Evolutionary conservation across 371 early-diverging fungal species (phyloP).

Genomic region (Rhizopus arrhizus): DNA sequence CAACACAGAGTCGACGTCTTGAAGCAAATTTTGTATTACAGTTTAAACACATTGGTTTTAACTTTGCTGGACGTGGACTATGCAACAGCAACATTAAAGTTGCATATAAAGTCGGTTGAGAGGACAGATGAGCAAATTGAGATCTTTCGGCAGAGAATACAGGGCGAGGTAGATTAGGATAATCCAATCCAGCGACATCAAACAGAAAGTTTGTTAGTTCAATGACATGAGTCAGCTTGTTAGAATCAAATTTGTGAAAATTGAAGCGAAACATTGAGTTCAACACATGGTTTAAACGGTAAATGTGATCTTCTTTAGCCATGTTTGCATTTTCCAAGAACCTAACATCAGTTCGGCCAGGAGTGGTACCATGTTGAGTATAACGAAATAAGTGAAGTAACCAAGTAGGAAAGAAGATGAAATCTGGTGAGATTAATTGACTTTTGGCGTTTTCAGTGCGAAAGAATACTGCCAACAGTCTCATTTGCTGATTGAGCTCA

Average conservation of each 20-base stretch:
- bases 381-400: slow-evolving; percentile 48
- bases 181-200: slow-evolving; percentile 40
- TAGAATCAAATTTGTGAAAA: slow-evolving; percentile 34
- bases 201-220: slow-evolving; percentile 43
- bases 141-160: slow-evolving; percentile 12
- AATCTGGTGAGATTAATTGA: slow-evolving; percentile 38
- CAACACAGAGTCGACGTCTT: slow-evolving; percentile 46
- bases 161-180: slow-evolving; percentile 39
- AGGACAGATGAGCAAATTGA: slow-evolving; percentile 1
- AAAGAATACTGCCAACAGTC: slow-evolving; percentile 47
- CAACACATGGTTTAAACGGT: slow-evolving; percentile 48
- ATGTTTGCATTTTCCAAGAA: slow-evolving; percentile 45
- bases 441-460: slow-evolving; percentile 42
- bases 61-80: slow-evolving; percentile 39
- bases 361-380: slow-evolving; percentile 40
- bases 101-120: slow-evolving; percentile 35
- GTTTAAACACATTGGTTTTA: slow-evolving; percentile 47
- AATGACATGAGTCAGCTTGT: slow-evolving; percentile 28
- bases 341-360: slow-evolving; percentile 50
- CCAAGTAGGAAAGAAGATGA: slow-evolving; percentile 54
- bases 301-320: slow-evolving; percentile 54
- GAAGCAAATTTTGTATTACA: slow-evolving; percentile 49
- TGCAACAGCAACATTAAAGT: slow-evolving; percentile 36
- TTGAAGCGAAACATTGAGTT: slow-evolving; percentile 52
- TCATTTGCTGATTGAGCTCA: slow-evolving; percentile 45